These are phyloP conservation scores for Leptomonas pyrrhocoris DNA, from an alignment of 208 protist genomes.

Conservation along the genomic window DNA sequence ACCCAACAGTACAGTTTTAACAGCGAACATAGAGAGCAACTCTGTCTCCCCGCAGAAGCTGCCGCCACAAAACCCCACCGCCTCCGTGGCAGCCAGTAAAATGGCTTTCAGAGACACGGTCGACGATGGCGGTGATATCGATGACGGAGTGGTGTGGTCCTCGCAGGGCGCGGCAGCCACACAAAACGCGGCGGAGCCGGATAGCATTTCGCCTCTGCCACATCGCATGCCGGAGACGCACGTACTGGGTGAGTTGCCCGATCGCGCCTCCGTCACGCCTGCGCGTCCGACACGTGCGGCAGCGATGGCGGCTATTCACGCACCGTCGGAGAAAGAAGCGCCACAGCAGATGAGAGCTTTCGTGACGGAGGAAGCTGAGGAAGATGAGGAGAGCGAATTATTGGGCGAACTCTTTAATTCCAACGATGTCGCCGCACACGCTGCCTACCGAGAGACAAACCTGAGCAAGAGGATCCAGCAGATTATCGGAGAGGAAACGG, in stretches of 20 bases:
- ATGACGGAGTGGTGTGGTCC: neutral
- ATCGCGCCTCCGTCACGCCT: slow-evolving; percentile 8
- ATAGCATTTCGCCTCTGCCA: neutral
- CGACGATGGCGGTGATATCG: slow-evolving; percentile 10
- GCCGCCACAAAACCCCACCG: neutral
- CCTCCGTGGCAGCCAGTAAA: slow-evolving; percentile 25
- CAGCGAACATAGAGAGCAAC: no score
- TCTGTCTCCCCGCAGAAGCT: neutral
- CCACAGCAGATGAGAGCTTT: neutral
- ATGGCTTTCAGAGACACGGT: slow-evolving; percentile 25
- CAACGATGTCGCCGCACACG: neutral
- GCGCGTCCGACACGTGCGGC: neutral
- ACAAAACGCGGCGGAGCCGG: neutral
- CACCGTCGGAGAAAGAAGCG: neutral
- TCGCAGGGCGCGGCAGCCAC: neutral
- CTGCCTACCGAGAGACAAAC: neutral
- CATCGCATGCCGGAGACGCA: slow-evolving; percentile 11
- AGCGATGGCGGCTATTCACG: neutral
- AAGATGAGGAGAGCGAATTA: slow-evolving; percentile 3
- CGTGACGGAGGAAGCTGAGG: neutral
- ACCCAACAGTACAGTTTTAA: neutral
- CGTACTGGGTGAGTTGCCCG: slow-evolving; percentile 22
- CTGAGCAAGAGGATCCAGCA: neutral
- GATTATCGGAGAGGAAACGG: slow-evolving; percentile 1
- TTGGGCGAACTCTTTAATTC: neutral